Evolutionary conservation across 257 asterid species (phyloP).

Genomic region (Sherardia arvensis): DNA sequence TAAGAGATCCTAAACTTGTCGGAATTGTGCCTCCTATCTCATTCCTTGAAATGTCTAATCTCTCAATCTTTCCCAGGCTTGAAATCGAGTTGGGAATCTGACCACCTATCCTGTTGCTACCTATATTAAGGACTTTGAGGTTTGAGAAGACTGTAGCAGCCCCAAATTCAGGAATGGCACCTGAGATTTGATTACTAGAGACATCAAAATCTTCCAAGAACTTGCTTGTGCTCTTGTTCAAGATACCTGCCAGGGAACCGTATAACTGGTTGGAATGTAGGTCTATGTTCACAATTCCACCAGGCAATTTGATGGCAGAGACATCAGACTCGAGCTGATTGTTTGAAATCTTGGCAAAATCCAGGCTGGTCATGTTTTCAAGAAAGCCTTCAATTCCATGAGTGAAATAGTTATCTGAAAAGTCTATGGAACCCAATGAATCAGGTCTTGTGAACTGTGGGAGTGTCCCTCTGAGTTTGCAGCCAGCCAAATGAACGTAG

Average conservation of each 20-base stretch:
- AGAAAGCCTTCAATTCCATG: conserved; percentile 52
- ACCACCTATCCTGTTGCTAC: conserved; percentile 62
- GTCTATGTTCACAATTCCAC: conserved; percentile 47
- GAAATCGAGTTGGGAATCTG: conserved; percentile 65
- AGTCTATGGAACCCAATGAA: conserved; percentile 57
- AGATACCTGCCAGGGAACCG: conserved; percentile 51
- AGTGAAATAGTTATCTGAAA: conserved; percentile 63
- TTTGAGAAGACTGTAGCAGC: conserved; percentile 14
- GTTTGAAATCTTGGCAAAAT: conserved; percentile 49
- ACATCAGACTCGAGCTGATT: conserved; percentile 49
- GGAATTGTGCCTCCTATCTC: conserved; percentile 73
- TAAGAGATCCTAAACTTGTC: conserved; percentile 40
- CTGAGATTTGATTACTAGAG: conserved; percentile 56
- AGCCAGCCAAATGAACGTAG: conserved; percentile 60
- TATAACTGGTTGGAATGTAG: conserved; percentile 59
- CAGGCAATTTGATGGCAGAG: conserved; percentile 51
- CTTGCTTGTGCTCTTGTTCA: conserved; percentile 38
- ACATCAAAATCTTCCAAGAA: conserved; percentile 59
- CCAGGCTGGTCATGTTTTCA: conserved; percentile 42
- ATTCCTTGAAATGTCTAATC: conserved; percentile 64
- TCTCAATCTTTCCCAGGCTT: conserved; percentile 42
- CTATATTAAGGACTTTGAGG: conserved; percentile 55
- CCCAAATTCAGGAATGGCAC: conserved; percentile 56
- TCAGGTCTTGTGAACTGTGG: conserved; percentile 69
- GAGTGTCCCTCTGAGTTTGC: conserved; percentile 57